These are phyloP conservation scores for Cercophora scortea DNA, from an alignment of 495 filamentous ascomycete genomes.

Conservation along the genomic window DNA sequence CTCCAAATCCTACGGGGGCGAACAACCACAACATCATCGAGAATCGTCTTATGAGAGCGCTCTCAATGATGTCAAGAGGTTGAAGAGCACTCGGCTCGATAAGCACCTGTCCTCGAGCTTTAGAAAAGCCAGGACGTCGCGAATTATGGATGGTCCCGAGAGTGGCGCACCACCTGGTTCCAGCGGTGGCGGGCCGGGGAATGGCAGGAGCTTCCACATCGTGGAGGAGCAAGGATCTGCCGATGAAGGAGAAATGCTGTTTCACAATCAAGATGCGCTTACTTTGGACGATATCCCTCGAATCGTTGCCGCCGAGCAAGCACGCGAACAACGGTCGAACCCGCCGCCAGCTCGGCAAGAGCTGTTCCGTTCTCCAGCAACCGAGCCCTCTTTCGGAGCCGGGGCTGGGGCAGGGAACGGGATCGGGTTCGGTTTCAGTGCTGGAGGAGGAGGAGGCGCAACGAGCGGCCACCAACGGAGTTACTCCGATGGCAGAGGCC, in stretches of 20 bases:
- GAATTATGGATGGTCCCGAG: conserved; percentile 88
- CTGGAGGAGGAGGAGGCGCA: conserved; percentile 2
- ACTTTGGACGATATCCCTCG: conserved; percentile 97
- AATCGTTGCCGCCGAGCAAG: conserved; percentile 92
- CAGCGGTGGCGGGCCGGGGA: conserved; percentile 35
- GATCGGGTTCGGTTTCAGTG: too few relatives aligned
- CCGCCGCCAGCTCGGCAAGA: conserved; percentile 71
- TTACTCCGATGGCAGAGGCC: conserved; percentile 56
- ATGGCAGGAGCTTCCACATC: conserved; percentile 59
- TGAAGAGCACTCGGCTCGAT: conserved; percentile 89
- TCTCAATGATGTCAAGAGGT: conserved; percentile 83
- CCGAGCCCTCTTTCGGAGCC: conserved; percentile 50
- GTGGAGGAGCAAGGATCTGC: conserved; percentile 76
- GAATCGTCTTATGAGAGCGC: conserved; percentile 88
- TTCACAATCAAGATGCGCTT: conserved; percentile 84
- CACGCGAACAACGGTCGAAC: conserved; percentile 70
- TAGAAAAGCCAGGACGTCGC: conserved; percentile 80
- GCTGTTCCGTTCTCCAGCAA: conserved; percentile 56
- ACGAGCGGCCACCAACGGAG: conserved; percentile 61
- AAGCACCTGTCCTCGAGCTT: conserved; percentile 87
- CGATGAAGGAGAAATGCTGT: conserved; percentile 67
- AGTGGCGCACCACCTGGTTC: conserved; percentile 73
- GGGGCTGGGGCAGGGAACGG: neutral
- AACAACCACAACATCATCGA: conserved; percentile 47
- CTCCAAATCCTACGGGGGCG: conserved; percentile 66